Evolutionary conservation across 768 basidiomycete species (phyloP), one percentile per base, ranked within the genome.

Genomic region (Cubamyces sp.): DNA sequence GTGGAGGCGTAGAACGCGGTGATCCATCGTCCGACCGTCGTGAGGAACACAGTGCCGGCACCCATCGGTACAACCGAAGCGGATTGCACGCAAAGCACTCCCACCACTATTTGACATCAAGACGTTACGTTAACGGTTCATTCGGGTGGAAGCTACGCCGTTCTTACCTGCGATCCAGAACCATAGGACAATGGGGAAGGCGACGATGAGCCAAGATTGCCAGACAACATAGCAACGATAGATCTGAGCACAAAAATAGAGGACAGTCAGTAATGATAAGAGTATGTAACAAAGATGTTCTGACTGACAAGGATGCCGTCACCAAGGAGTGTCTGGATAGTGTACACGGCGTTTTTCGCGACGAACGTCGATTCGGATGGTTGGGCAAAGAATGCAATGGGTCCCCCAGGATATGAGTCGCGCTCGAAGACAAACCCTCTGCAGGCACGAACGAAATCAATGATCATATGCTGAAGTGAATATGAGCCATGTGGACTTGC

Each of bases 291-390:
- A 34, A 11, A 1, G 4, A 34, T 34, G 9, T 34, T 34, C 11
- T 1, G 34, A 34, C 68, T 14, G 50, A 75, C 74, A 7, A 75
- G 55, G 9, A 75, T 68, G 12, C 66, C 62, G 26, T 75, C 73
- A 2, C 74, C 74, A 5, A 74, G 45, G 0, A 75, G 50, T 5
- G 73, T 73, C 40, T 75, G 72, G 19, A 64, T 51, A 21, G 28
- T 40, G n/a, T 71, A 74, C 18, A 71, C 56, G 0, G 42, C 59
- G 25, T 68, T 71, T 53, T 71, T 73, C 57, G 48, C 64, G 55
- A 73, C 67, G 34, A 74, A 75, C 15, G 73, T 70, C 60, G 67
- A 68, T 12, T 73, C 62, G n/a, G 71, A 63, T 26, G 63, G 25
- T 25, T 75, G 64, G 1, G 64, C 60, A 55, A 77, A 75, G 49